Evolutionary conservation across 352 stramenopile genomes (phyloP).

Genomic region (Thalassiosira sp.): DNA sequence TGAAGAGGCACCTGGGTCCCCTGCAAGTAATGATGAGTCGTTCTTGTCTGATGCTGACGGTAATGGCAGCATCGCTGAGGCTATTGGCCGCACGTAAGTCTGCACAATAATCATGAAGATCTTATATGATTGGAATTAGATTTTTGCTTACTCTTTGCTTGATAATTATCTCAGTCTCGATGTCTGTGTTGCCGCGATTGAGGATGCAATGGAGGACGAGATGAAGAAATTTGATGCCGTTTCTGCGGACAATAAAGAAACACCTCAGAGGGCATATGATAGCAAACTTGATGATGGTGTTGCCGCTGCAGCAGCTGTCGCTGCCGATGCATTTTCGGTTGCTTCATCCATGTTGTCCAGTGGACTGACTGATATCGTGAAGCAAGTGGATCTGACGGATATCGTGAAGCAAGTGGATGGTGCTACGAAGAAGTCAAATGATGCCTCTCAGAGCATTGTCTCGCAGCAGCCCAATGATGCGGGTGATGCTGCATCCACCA

Average conservation of each 20-base stretch:
- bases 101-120: conserved; percentile 21
- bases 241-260: not conserved
- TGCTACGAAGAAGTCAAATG: no score
- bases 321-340: conserved; percentile 34
- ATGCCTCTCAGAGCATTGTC: not conserved
- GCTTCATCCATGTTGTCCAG: conserved; percentile 27
- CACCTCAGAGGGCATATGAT: conserved; percentile 8
- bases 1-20: conserved; percentile 12
- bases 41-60: conserved; percentile 74
- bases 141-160: not conserved
- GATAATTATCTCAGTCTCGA: conserved; percentile 33
- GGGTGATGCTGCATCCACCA: conserved; percentile 1
- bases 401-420: no score
- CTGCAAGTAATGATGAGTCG: conserved; percentile 44
- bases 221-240: conserved; percentile 2
- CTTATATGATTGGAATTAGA: conserved; percentile 33
- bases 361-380: conserved; percentile 32
- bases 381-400: conserved; percentile 29
- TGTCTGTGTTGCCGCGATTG: conserved; percentile 46
- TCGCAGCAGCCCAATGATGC: not conserved
- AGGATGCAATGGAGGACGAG: conserved; percentile 24
- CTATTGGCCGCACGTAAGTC: conserved; percentile 65
- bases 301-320: not conserved
- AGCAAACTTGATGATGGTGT: not conserved
- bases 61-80: conserved; percentile 67